phyloP scores from a whole-genome alignment of 345 rosid species.

The Linum trigynum region DNA sequence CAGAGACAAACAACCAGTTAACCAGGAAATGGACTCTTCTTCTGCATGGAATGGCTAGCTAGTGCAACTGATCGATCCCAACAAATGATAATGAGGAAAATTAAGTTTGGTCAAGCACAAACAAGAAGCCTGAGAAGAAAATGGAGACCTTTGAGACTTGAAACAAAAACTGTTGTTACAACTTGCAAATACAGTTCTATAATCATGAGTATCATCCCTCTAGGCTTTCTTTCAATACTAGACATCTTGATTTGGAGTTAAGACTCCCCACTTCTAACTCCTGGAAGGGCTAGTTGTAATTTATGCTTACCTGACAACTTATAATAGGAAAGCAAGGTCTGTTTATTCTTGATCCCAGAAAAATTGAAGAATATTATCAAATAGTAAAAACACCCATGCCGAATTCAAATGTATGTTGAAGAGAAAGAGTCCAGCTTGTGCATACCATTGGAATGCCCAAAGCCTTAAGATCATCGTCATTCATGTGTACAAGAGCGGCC shows the following conservation, averaged over 20 bases:
- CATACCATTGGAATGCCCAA: constrained; percentile 92
- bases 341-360: background rate
- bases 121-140: too few species aligned
- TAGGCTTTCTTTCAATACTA: background rate
- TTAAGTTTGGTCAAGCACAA: too few species aligned
- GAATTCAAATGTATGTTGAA: background rate
- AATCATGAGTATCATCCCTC: too few species aligned
- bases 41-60: too few species aligned
- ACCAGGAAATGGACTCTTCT: too few species aligned
- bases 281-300: background rate
- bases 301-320: too few species aligned
- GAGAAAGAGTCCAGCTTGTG: constrained; percentile 4
- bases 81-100: too few species aligned
- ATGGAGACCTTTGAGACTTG: too few species aligned
- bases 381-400: background rate
- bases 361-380: background rate
- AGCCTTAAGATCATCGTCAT: constrained; percentile 89
- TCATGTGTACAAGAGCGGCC: constrained; percentile 93
- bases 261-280: background rate
- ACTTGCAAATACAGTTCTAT: too few species aligned
- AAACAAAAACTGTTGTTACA: too few species aligned
- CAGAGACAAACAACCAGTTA: too few species aligned
- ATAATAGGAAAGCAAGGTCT: background rate
- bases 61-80: too few species aligned
- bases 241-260: background rate